A percentile compares a stretch with the other conserved stretches of the same genome.
Evolutionary conservation across 2,329 filamentous ascomycete genomes (phyloP).

Genomic region (Paracorniculantispora psalliotae): DNA sequence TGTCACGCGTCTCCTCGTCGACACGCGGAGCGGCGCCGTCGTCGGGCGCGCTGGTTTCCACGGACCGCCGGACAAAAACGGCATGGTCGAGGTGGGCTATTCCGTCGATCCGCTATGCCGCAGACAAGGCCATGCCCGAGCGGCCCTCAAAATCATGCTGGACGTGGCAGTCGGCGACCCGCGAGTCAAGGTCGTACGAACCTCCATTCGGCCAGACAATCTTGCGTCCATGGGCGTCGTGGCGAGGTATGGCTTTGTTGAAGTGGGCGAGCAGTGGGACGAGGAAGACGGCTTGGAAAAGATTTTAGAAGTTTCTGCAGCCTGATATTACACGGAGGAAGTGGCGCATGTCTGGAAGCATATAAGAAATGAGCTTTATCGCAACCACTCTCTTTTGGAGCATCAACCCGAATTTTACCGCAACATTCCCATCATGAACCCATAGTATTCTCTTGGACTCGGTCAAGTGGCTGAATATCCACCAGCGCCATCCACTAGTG

Average conservation of each 20-base stretch:
- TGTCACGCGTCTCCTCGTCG: slow-evolving; percentile 9
- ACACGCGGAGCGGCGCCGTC: background rate
- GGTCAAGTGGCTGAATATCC: no score
- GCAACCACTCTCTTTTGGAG: no score
- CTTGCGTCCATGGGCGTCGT: background rate
- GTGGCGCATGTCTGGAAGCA: no score
- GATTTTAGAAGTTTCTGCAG: background rate
- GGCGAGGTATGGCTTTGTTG: background rate
- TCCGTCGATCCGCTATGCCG: slow-evolving; percentile 2
- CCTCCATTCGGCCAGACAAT: background rate
- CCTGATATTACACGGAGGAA: no score
- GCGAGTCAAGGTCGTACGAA: slow-evolving; percentile 7
- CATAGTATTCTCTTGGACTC: no score
- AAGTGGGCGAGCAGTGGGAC: slow-evolving; percentile 10
- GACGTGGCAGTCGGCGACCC: background rate
- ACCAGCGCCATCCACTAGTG: no score
- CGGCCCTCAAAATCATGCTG: slow-evolving; percentile 6
- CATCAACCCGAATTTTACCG: no score
- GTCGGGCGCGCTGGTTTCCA: slow-evolving; percentile 12
- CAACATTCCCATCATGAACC: no score
- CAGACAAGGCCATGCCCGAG: slow-evolving; percentile 6
- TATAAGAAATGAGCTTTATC: no score
- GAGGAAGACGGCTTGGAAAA: slow-evolving; percentile 2
- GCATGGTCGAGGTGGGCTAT: slow-evolving; percentile 13
- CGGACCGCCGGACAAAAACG: slow-evolving; percentile 3